Evolutionary conservation across 2,329 filamentous ascomycete species (phyloP), one percentile per base, ranked within the genome.

Genomic region (Xenoacremonium recifei): DNA sequence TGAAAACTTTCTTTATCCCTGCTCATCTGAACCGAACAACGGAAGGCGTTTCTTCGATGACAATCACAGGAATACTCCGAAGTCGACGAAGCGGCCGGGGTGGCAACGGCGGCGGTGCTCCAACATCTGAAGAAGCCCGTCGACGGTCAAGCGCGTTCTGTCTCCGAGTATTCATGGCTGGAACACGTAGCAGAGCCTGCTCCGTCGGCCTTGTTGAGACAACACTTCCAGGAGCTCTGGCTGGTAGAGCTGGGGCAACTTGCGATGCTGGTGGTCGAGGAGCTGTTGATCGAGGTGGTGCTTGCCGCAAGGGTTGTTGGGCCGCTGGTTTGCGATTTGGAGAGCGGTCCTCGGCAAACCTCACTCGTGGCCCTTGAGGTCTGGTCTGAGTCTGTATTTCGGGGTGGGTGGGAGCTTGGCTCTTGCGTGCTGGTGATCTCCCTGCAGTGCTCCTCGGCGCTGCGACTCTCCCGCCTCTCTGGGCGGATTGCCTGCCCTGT

Each of bases 61-160:
- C 50, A 21, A 65, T 58, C 18, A 61, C 47, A 4, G 61, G 58
- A 44, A 60, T 53, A 21, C 59, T 62, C 12, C 43, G 50, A 40
- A 50, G 44, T 17, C 55, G 52, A 44, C 47, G 54, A 37, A 44
- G 32, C 10, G 57, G 58, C 27, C 58, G 50, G 32, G 59, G 57
- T 7, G 59, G 58, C 18, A 60, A 39, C 25, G 54, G 42, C 25
- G 50, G 50, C 19, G 50, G 50, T 18, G 43, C 40, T 19, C 55
- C 53, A 27, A 49, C 53, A 21, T 58, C 55, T 25, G 55, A 57
- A 29, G 45, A 39, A 32, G 55, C 47, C 18, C 53, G 48, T 33
- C 39, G 35, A 10, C 38, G 47, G 17, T 20, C 27, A 16, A 40
- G 10, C 23, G 20, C 30, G 25, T 37, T 35, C 11, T 44, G 29